These are phyloP conservation scores for Solanum aculeatissimum DNA, from an alignment of 305 asterid species.

Conservation along the genomic window DNA sequence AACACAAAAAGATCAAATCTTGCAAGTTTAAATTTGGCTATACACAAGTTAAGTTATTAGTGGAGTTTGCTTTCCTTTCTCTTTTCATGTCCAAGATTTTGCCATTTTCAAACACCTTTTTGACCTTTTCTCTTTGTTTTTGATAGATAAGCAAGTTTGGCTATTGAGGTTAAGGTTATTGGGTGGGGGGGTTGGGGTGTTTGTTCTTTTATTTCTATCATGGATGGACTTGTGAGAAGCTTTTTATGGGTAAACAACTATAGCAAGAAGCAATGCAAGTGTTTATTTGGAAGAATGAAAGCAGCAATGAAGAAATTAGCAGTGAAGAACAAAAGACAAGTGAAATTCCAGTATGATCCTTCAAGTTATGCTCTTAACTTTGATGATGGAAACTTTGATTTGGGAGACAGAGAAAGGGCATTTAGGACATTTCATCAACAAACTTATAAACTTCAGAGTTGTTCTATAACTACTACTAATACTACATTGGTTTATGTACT, in stretches of 20 bases:
- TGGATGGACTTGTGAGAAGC: slow-evolving; percentile 20
- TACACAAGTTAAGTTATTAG: too few species aligned
- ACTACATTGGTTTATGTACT: slow-evolving; percentile 37
- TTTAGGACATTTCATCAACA: not conserved
- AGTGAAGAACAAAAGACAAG: slow-evolving; percentile 14
- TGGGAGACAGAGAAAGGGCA: not conserved
- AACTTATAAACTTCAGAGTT: not conserved
- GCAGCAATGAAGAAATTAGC: slow-evolving; percentile 32
- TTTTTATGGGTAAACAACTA: not conserved
- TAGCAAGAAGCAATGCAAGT: slow-evolving; percentile 38
- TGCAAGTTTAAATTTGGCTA: not conserved
- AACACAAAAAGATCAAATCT: not conserved
- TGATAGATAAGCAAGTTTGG: too few species aligned
- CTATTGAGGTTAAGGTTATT: not conserved
- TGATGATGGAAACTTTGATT: slow-evolving; percentile 34
- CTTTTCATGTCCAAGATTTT: not conserved
- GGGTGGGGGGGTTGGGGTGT: not conserved
- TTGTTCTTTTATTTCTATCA: not conserved
- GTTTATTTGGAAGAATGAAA: slow-evolving; percentile 37
- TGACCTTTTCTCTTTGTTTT: not conserved
- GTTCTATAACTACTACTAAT: not conserved
- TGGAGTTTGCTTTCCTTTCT: not conserved
- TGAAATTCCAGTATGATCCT: slow-evolving; percentile 51
- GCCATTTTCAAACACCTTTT: not conserved
- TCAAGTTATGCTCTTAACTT: slow-evolving; percentile 58